These are phyloP conservation scores for Sphaerobolus stellatus DNA, from an alignment of 1,284 basidiomycete species.

Conservation along the genomic window DNA sequence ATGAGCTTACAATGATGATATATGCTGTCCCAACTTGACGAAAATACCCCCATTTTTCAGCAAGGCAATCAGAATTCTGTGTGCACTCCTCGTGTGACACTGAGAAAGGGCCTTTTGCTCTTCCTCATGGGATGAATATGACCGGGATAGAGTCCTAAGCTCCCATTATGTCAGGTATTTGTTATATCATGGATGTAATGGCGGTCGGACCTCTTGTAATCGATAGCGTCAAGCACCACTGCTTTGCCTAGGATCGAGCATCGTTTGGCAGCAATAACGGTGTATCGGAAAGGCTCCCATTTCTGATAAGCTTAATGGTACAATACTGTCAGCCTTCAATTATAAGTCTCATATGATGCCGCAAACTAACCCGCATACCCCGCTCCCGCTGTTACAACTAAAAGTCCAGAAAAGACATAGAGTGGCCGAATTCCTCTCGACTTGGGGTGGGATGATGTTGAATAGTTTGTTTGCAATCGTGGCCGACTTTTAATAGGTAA, in stretches of 20 bases:
- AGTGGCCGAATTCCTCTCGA: no score
- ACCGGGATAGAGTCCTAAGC: conserved; percentile 54
- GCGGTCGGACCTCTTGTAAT: conserved; percentile 67
- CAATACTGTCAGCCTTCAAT: neutral
- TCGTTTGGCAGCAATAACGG: conserved; percentile 61
- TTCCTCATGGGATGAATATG: conserved; percentile 57
- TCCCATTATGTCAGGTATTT: conserved; percentile 1
- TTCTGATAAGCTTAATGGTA: conserved; percentile 49
- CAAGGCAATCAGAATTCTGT: conserved; percentile 74
- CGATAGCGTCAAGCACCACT: conserved; percentile 55
- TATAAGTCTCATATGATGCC: neutral
- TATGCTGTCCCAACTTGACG: conserved; percentile 92
- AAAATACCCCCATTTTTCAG: conserved; percentile 91
- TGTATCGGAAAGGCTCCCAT: conserved; percentile 64
- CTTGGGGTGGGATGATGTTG: no score
- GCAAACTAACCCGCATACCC: conserved; percentile 5
- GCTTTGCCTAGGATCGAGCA: conserved; percentile 60
- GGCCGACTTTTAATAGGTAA: conserved; percentile 8
- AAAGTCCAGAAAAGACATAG: neutral
- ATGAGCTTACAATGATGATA: conserved; percentile 61
- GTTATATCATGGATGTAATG: neutral
- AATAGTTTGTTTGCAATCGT: neutral
- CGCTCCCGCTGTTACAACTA: neutral
- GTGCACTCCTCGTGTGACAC: conserved; percentile 81
- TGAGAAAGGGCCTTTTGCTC: conserved; percentile 61